Evolutionary conservation across 75 land plant species (phyloP), one percentile per base, ranked within the genome.

Genomic region (Sequoiadendron giganteum): DNA sequence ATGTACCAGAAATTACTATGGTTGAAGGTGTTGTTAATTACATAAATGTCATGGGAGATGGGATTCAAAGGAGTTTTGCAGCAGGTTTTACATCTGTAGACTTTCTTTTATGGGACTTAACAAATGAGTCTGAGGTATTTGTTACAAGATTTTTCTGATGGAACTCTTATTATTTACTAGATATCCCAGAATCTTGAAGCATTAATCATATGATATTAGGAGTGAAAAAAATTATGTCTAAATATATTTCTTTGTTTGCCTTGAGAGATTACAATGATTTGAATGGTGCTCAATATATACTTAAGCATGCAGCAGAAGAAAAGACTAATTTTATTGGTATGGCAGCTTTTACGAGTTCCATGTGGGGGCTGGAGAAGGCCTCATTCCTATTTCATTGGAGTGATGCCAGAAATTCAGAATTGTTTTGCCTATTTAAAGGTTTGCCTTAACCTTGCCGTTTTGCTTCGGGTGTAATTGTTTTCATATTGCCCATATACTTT

Each of bases 291-390:
- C 42, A 78, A 36, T 38, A 40, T 21, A 78, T 38, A 11, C 28
- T 78, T 78, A 3, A 2, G 42, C 39, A 38, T 39, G 1, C 55
- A 8, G 38, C 19, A 30, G 32, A 48, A 15, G 73, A 48, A 30
- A 18, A 10, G 56, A 45, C 38, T 48, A 52, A 43, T 86, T 85
- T 52, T 30, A 84, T 68, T 5, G 3, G 14, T 56, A 21, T 82
- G 87, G 85, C 91, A 98, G 99, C 88, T 94, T 55, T 76, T 90
- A 68, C 88, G 93, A 90, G 89, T 97, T 90, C 79, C 94, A 49
- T 98, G 99, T 93, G 99, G 99, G 61, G 99, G 99, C 83, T 98
- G 99, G 99, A 92, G 97, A n/a, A 92, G 99, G 13, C 99, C 99
- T 73, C 93, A 96, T 94, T 91, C 96, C 39, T 96, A 88, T 90